Evolutionary conservation across 305 asterid species (phyloP).

Genomic region (Ruellia speciosa): DNA sequence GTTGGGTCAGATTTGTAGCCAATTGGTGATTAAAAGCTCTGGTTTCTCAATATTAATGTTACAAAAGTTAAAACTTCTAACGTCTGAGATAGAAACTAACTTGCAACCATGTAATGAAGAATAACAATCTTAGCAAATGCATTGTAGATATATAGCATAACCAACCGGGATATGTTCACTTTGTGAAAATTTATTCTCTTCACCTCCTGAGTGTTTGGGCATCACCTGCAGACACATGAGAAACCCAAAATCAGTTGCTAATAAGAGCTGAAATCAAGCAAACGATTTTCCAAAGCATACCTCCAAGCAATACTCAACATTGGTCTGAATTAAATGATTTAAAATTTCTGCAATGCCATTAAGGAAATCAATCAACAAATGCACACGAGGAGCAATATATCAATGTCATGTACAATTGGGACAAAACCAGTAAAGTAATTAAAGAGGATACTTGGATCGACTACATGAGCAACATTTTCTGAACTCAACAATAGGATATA

Average conservation of each 20-base stretch:
- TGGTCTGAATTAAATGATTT: constrained; percentile 55
- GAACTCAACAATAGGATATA: constrained; percentile 65
- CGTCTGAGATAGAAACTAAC: constrained; percentile 17
- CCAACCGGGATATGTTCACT: constrained; percentile 56
- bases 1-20: too few species aligned
- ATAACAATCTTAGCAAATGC: constrained; percentile 14
- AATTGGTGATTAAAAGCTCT: too few species aligned
- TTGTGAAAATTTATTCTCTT: constrained; percentile 32
- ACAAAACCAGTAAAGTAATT: neutral
- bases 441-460: constrained; percentile 83
- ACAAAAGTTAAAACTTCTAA: constrained; percentile 9
- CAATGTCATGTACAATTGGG: neutral
- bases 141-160: constrained; percentile 20
- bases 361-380: constrained; percentile 37
- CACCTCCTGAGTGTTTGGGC: constrained; percentile 47
- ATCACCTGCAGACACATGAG: constrained; percentile 47
- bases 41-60: constrained; percentile 3
- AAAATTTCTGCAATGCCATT: constrained; percentile 53
- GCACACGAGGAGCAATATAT: neutral
- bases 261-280: constrained; percentile 15
- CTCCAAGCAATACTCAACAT: constrained; percentile 64
- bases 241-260: constrained; percentile 24
- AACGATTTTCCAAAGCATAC: constrained; percentile 33
- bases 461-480: constrained; percentile 64
- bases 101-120: constrained; percentile 12